A percentile compares a stretch with the other conserved stretches of the same genome.
phyloP scores from a whole-genome alignment of 495 filamentous ascomycete genomes.

The Hypoxylon cercidicola region DNA sequence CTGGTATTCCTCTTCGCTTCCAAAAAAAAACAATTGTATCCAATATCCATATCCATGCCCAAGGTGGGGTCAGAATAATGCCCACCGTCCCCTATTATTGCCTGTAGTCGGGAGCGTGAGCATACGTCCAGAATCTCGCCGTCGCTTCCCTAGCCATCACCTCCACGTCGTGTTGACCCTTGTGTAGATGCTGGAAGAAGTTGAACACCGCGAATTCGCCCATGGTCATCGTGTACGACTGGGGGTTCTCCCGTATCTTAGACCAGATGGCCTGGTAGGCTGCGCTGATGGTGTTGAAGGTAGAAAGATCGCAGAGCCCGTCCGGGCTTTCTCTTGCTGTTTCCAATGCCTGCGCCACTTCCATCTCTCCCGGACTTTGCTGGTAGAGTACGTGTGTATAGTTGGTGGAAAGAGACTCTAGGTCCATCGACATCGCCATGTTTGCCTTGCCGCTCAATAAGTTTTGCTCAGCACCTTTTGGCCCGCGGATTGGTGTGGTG shows the following conservation, averaged over 20 bases:
- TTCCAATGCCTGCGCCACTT: constrained; percentile 67
- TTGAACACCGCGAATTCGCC: constrained; percentile 85
- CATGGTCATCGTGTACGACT: constrained; percentile 71
- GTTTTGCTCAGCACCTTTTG: no score
- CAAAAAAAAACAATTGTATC: no score
- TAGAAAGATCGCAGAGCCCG: constrained; percentile 61
- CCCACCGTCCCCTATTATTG: not conserved
- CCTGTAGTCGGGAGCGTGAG: not conserved
- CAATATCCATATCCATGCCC: no score
- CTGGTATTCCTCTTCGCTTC: no score
- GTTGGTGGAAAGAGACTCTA: not conserved
- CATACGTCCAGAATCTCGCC: constrained; percentile 62
- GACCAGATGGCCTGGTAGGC: constrained; percentile 70
- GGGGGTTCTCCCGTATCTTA: constrained; percentile 66
- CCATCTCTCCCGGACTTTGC: not conserved
- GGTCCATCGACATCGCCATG: not conserved
- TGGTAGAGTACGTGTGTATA: not conserved
- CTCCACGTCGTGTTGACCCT: constrained; percentile 56
- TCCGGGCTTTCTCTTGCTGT: constrained; percentile 73
- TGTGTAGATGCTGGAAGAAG: constrained; percentile 65
- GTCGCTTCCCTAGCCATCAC: constrained; percentile 56
- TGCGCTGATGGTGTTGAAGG: constrained; percentile 64
- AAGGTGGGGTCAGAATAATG: no score
- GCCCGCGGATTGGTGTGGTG: no score
- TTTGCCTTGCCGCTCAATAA: no score